Evolutionary conservation across 768 basidiomycete genomes (phyloP).

Genomic region (Tephrocybe rancida): DNA sequence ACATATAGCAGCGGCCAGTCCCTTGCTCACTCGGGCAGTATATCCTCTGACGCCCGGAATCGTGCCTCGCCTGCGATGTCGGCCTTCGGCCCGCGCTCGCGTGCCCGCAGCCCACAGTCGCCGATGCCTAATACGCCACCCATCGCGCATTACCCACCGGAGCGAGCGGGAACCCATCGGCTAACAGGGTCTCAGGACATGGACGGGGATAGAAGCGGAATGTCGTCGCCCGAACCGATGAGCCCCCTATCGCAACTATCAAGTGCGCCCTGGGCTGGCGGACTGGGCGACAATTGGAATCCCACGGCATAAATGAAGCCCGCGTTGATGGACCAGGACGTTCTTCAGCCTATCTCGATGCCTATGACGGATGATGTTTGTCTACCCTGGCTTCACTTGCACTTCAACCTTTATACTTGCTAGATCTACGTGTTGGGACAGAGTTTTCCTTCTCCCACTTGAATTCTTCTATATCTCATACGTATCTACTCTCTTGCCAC

Average conservation of each 20-base stretch:
- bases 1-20: slow-evolving; percentile 40
- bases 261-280: slow-evolving; percentile 43
- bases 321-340: not conserved
- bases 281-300: slow-evolving; percentile 41
- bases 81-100: slow-evolving; percentile 43
- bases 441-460: not conserved
- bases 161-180: slow-evolving; percentile 23
- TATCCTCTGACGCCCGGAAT: slow-evolving; percentile 55
- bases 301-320: slow-evolving; percentile 18
- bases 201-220: slow-evolving; percentile 17
- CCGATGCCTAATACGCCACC: slow-evolving; percentile 15
- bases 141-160: slow-evolving; percentile 18
- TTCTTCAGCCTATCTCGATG: not conserved
- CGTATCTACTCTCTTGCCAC: slow-evolving; percentile 2
- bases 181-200: slow-evolving; percentile 10
- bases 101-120: slow-evolving; percentile 17
- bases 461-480: not conserved
- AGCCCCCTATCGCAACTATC: slow-evolving; percentile 24
- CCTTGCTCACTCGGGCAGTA: slow-evolving; percentile 50
- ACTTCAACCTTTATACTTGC: not conserved
- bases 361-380: not conserved
- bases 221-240: slow-evolving; percentile 26
- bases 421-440: not conserved
- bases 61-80: slow-evolving; percentile 51
- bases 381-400: not conserved